Evolutionary conservation across 768 basidiomycete genomes (phyloP).

Genomic region (Boletus eberwhitei): DNA sequence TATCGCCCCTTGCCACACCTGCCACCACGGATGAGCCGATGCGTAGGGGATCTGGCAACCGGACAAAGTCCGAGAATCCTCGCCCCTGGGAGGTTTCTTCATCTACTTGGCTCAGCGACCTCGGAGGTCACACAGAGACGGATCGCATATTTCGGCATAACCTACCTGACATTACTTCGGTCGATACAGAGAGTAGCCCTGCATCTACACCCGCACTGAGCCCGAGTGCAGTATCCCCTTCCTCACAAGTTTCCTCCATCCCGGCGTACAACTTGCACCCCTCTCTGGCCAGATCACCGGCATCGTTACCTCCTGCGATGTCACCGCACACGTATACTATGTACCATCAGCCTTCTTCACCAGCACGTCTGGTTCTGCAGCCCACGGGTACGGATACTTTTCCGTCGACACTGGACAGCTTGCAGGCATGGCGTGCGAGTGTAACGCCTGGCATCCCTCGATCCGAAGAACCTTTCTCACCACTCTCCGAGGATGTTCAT

Average conservation of each 20-base stretch:
- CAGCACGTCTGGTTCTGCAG: constrained; percentile 19
- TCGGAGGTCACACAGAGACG: constrained; percentile 31
- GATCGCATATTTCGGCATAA: constrained; percentile 30
- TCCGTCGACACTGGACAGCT: constrained; percentile 27
- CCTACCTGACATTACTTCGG: constrained; percentile 11
- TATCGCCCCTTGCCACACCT: constrained; percentile 11
- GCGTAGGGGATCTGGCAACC: constrained; percentile 3
- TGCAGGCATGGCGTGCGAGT: constrained; percentile 30
- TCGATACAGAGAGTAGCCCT: constrained; percentile 19
- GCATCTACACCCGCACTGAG: constrained; percentile 25
- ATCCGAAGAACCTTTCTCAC: constrained; percentile 15
- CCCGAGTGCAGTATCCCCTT: constrained; percentile 21
- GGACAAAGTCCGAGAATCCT: constrained; percentile 14
- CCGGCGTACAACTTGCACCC: constrained; percentile 12
- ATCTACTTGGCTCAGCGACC: constrained; percentile 32
- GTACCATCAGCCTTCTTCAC: constrained; percentile 8
- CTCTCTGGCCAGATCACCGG: constrained; percentile 16
- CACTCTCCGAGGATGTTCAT: constrained; percentile 12
- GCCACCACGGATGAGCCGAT: constrained; percentile 1
- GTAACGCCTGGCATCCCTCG: constrained; percentile 16
- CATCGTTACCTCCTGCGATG: constrained; percentile 10
- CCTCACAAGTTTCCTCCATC: constrained; percentile 14
- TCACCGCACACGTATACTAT: constrained; percentile 15
- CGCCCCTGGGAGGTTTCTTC: constrained; percentile 19
- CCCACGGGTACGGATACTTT: constrained; percentile 32